These are phyloP conservation scores for Penicillium sp. DNA, from an alignment of 2,329 filamentous ascomycete species.

Conservation along the genomic window DNA sequence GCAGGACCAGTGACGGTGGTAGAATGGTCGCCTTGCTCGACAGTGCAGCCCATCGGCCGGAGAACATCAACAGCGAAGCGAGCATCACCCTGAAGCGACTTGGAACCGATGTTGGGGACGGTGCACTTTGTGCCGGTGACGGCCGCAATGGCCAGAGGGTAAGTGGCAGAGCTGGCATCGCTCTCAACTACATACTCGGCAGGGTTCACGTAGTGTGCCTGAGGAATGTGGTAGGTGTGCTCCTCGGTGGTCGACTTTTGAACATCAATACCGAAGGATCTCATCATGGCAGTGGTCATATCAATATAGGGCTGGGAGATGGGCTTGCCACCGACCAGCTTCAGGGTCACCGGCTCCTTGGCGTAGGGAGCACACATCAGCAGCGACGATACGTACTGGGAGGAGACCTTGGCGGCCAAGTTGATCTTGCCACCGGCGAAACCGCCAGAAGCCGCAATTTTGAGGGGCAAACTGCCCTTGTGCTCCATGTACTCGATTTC, in stretches of 20 bases:
- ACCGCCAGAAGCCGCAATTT: constrained; percentile 76
- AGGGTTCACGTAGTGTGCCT: constrained; percentile 79
- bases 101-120: constrained; percentile 90
- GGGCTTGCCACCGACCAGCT: constrained; percentile 90
- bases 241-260: constrained; percentile 72
- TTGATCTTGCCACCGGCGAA: constrained; percentile 86
- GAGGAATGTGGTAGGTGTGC: constrained; percentile 91
- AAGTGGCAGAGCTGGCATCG: constrained; percentile 95
- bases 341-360: constrained; percentile 86
- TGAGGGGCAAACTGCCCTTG: constrained; percentile 77
- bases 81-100: constrained; percentile 90
- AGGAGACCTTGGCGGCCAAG: constrained; percentile 90
- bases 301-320: constrained; percentile 97
- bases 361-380: constrained; percentile 97
- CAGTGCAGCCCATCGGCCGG: constrained; percentile 86
- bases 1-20: constrained; percentile 92
- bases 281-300: constrained; percentile 99
- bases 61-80: constrained; percentile 89
- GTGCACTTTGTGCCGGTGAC: constrained; percentile 96
- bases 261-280: constrained; percentile 80
- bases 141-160: constrained; percentile 88
- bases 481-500: constrained; percentile 80
- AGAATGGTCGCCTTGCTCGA: constrained; percentile 77
- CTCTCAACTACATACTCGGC: constrained; percentile 88
- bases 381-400: constrained; percentile 97